Evolutionary conservation across 148 eudicot genomes (phyloP).

Genomic region (Dianthus caryophyllus): DNA sequence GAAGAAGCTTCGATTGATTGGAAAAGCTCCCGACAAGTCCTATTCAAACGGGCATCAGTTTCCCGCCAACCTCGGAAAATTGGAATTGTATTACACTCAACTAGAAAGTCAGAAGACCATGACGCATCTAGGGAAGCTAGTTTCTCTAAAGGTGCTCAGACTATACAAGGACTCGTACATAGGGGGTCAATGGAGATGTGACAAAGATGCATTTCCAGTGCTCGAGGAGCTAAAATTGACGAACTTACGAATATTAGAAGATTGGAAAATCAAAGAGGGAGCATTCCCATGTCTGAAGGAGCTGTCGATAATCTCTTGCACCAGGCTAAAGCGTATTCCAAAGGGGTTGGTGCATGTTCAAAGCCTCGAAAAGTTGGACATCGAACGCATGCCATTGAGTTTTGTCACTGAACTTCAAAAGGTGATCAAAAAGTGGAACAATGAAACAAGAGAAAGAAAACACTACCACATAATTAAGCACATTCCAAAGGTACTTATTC

Average conservation of each 20-base stretch:
- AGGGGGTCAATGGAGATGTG: too few relatives aligned
- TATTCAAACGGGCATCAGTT: not conserved
- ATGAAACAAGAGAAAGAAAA: not conserved
- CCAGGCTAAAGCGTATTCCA: conserved; percentile 9
- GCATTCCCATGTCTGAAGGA: conserved; percentile 26
- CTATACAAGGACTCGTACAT: too few relatives aligned
- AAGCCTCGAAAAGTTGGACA: too few relatives aligned
- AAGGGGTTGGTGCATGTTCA: conserved; percentile 16
- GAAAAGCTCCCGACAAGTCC: conserved; percentile 8
- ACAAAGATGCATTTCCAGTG: too few relatives aligned
- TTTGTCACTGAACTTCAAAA: conserved; percentile 15
- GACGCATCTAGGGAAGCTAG: conserved; percentile 21
- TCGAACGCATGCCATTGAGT: conserved; percentile 20
- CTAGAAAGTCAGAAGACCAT: conserved; percentile 8
- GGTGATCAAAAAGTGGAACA: not conserved
- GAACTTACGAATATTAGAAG: too few relatives aligned
- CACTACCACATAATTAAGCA: conserved; percentile 13
- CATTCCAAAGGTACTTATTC: conserved; percentile 6
- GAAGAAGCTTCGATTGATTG: conserved; percentile 18
- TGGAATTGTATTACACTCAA: conserved; percentile 16
- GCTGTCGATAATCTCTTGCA: conserved; percentile 17
- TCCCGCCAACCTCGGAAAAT: too few relatives aligned
- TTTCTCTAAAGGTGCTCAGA: conserved; percentile 12
- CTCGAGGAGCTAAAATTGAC: too few relatives aligned
- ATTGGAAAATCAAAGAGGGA: too few relatives aligned